Conservation (phyloP, 2,329 filamentous ascomycete genomes). For the Aspergillus pseudoglaucus region DNA sequence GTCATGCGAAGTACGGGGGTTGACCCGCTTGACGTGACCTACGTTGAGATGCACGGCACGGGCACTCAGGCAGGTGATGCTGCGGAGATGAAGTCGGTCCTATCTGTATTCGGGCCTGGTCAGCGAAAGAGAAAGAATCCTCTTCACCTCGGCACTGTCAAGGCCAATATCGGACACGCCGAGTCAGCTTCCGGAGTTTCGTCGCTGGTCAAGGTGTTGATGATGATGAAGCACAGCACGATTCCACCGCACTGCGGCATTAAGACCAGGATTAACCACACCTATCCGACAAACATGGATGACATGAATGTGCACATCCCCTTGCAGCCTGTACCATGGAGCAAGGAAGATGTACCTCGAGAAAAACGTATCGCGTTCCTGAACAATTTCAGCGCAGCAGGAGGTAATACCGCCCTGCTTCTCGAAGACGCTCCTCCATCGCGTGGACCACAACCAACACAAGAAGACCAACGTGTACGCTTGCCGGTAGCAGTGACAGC, state of each 20-base stretch:
- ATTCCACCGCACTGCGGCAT: conserved; percentile 65
- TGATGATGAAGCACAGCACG: conserved; percentile 57
- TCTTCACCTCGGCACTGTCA: conserved; percentile 28
- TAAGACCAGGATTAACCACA: conserved; percentile 42
- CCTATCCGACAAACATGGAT: conserved; percentile 27
- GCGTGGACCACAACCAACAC: conserved; percentile 8
- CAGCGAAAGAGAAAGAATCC: conserved; percentile 23
- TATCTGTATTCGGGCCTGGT: conserved; percentile 27
- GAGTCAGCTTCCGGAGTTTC: conserved; percentile 28
- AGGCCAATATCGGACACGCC: conserved; percentile 42
- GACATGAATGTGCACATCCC: conserved; percentile 28
- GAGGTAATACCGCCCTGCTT: conserved; percentile 61
- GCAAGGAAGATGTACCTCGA: conserved; percentile 12
- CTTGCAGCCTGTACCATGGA: conserved; percentile 40
- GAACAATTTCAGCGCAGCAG: conserved; percentile 65
- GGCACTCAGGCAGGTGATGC: conserved; percentile 35
- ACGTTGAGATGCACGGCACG: conserved; percentile 37
- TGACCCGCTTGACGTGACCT: conserved; percentile 31
- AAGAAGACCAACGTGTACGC: conserved; percentile 31
- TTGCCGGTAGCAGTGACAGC: conserved; percentile 51
- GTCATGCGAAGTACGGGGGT: conserved; percentile 33
- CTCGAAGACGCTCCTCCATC: conserved; percentile 52
- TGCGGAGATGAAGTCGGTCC: conserved; percentile 31
- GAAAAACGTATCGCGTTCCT: conserved; percentile 39
- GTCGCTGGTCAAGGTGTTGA: conserved; percentile 54